Percentiles rank a stretch among this genome's conserved stretches.
Evolutionary conservation across 371 early-diverging fungal genomes (phyloP).

Genomic region (Aphelidium insulamus): DNA sequence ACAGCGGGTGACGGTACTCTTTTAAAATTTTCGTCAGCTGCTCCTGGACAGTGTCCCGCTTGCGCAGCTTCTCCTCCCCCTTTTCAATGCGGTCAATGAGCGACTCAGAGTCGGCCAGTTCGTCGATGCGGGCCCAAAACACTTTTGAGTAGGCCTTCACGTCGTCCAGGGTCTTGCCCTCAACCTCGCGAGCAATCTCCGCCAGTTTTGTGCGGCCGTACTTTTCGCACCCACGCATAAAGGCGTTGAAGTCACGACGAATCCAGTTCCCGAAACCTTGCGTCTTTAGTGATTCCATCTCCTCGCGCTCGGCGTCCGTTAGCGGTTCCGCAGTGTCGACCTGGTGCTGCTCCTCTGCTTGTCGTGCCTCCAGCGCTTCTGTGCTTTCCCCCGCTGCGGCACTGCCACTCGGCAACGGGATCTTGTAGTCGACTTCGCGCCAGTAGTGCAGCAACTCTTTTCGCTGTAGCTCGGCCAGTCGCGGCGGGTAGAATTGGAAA

Average conservation of each 20-base stretch:
- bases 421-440: conserved; percentile 37
- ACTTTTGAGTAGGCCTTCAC: conserved; percentile 55
- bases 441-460: conserved; percentile 43
- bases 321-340: conserved; percentile 72
- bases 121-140: conserved; percentile 71
- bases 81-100: conserved; percentile 64
- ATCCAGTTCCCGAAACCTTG: conserved; percentile 86
- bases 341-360: conserved; percentile 33
- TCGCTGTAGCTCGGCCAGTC: conserved; percentile 55
- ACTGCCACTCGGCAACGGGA: too few relatives aligned
- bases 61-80: conserved; percentile 58
- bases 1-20: conserved; percentile 49
- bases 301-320: conserved; percentile 63
- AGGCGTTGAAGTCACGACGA: conserved; percentile 73
- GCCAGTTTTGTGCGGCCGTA: conserved; percentile 55
- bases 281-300: conserved; percentile 50
- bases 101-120: conserved; percentile 60
- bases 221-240: conserved; percentile 72
- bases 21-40: conserved; percentile 43
- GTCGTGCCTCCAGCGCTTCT: conserved; percentile 14
- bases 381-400: conserved; percentile 15
- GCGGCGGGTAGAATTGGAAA: conserved; percentile 79
- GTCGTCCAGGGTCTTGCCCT: conserved; percentile 70
- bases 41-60: conserved; percentile 57
- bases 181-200: conserved; percentile 58